Percentiles rank a stretch among this genome's conserved stretches.
Evolutionary conservation across 805 yeast genomes (phyloP).

Genomic region (Cyberlindnera galapagoensis): DNA sequence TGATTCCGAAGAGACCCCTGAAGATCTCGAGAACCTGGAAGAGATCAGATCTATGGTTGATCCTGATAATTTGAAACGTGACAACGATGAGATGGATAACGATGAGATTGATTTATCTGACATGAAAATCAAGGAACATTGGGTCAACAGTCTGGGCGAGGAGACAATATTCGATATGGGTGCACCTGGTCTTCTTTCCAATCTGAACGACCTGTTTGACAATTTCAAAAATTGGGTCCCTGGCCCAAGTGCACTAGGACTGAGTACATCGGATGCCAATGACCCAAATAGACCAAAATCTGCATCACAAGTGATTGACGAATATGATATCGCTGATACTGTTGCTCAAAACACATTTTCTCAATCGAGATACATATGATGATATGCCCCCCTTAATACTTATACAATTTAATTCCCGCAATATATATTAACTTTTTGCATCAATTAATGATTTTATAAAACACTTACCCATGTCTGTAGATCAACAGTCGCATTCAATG

Average conservation of each 20-base stretch:
- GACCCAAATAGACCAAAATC: too few relatives aligned
- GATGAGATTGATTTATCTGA: constrained; percentile 15
- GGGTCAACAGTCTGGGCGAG: constrained; percentile 41
- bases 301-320: constrained; percentile 1
- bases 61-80: constrained; percentile 6
- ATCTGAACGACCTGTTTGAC: constrained; percentile 54
- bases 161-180: constrained; percentile 45
- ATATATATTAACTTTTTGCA: too few relatives aligned
- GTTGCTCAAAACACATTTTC: background rate
- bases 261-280: constrained; percentile 1
- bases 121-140: constrained; percentile 24
- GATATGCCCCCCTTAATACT: background rate
- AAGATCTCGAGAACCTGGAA: constrained; percentile 9
- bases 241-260: constrained; percentile 3
- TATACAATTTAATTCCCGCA: constrained; percentile 8
- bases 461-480: too few relatives aligned
- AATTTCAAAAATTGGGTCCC: constrained; percentile 30
- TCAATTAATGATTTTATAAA: too few relatives aligned
- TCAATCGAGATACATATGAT: constrained; percentile 1
- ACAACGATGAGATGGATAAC: constrained; percentile 13
- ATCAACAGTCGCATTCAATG: constrained; percentile 5
- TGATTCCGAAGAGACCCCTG: constrained; percentile 1
- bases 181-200: constrained; percentile 64
- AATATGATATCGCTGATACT: constrained; percentile 1
- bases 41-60: constrained; percentile 10